phyloP scores from a whole-genome alignment of 208 protist species.

The Acanthamoeba healyi region DNA sequence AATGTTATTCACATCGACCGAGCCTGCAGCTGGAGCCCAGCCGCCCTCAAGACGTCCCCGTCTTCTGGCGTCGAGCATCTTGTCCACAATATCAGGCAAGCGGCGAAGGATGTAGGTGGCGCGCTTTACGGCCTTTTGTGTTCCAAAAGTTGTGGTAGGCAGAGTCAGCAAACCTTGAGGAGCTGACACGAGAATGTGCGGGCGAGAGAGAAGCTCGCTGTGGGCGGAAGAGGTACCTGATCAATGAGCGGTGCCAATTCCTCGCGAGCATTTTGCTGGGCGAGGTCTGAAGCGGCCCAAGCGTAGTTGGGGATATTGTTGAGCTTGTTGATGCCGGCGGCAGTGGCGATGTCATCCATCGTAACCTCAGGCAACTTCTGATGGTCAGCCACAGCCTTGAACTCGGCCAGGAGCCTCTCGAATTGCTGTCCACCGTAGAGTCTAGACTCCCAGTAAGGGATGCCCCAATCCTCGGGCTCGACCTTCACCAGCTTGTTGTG shows the following conservation, averaged over 20 bases:
- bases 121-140: slow-evolving; percentile 45
- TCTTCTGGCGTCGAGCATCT: slow-evolving; percentile 78
- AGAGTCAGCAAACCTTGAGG: neutral
- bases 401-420: slow-evolving; percentile 84
- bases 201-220: too few species aligned
- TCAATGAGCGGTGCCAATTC: slow-evolving; percentile 84
- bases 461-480: slow-evolving; percentile 80
- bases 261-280: slow-evolving; percentile 80
- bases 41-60: neutral
- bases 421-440: slow-evolving; percentile 89
- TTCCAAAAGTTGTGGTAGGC: too few species aligned
- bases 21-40: neutral
- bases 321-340: slow-evolving; percentile 85
- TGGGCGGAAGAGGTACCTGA: slow-evolving; percentile 26
- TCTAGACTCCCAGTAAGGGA: slow-evolving; percentile 84
- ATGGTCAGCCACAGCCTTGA: slow-evolving; percentile 84
- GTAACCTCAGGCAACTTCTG: slow-evolving; percentile 75
- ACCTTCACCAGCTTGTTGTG: slow-evolving; percentile 79
- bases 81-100: slow-evolving; percentile 81
- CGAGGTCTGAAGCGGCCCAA: slow-evolving; percentile 85
- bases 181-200: too few species aligned
- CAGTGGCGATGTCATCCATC: slow-evolving; percentile 86
- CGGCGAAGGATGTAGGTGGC: slow-evolving; percentile 85
- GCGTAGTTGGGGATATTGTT: slow-evolving; percentile 87
- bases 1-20: slow-evolving; percentile 80